Conservation (phyloP, 768 basidiomycete genomes). For the Pleurotus tuoliensis region DNA sequence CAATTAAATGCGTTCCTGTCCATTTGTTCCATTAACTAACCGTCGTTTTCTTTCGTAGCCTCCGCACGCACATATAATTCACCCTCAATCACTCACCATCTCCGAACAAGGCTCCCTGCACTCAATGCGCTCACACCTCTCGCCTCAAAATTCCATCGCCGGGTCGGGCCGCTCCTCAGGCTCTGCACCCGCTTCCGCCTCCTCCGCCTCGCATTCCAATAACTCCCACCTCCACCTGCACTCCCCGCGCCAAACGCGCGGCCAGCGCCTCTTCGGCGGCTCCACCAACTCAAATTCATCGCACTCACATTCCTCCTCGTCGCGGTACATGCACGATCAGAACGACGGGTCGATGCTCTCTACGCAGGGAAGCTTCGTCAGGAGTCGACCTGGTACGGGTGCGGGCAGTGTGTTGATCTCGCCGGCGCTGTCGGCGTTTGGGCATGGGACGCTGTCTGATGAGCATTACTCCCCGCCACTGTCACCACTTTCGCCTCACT, state of each 20-base stretch:
- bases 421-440: constrained; percentile 51
- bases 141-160: constrained; percentile 23
- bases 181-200: constrained; percentile 45
- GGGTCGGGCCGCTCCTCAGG: constrained; percentile 42
- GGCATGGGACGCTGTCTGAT: constrained; percentile 20
- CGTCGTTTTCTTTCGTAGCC: constrained; percentile 18
- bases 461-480: constrained; percentile 14
- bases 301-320: constrained; percentile 43
- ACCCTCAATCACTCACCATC: constrained; percentile 32
- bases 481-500: constrained; percentile 1
- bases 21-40: background rate
- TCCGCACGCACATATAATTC: constrained; percentile 34
- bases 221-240: background rate
- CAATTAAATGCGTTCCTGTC: too few relatives aligned
- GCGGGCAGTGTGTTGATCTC: constrained; percentile 28
- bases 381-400: constrained; percentile 28
- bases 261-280: constrained; percentile 16
- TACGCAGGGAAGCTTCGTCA: constrained; percentile 51
- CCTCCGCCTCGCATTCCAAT: constrained; percentile 15
- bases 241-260: background rate
- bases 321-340: constrained; percentile 29
- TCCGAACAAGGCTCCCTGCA: constrained; percentile 67
- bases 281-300: constrained; percentile 54
- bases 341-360: constrained; percentile 35
- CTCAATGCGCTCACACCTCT: constrained; percentile 56